Base-by-base conservation (phyloP, 2,329 filamentous ascomycete genomes). In the Hysterium pulicare region DNA sequence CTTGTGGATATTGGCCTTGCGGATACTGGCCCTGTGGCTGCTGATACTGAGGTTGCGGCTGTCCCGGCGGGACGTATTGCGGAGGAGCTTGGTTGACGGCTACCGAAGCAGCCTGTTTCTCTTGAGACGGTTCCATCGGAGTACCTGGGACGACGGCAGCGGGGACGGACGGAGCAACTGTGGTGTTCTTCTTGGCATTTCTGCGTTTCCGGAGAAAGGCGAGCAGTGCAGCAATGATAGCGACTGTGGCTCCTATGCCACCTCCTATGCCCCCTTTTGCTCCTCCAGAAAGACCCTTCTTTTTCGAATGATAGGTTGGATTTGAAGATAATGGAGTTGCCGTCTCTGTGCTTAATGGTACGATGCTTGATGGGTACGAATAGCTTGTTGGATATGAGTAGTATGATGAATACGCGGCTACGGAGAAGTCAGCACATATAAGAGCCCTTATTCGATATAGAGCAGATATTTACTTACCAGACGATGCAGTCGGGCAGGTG, bases 181-280 rank as follows among this genome's bases (percentile, higher is more conserved):
- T 23, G 10, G 35, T 23, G 5, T 38, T 38, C 35, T 38, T 38
- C 11, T 34, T 34, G 35, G 19, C 20, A 8, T 38, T 38, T 22
- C 21, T 8, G 15, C 35, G 35, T n/a, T 38, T 38, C 11, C 24
- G 4, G n/a, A 38, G 35, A 17, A 38, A 26, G 3, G 21, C 19
- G 17, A 23, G 13, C 16, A 38, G 19, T 11, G 35, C 35, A 21
- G 15, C 22, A 15, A 38, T 5, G 2, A 21, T 15, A 15, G 28
- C 10, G 16, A 38, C 33, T 19, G 22, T 13, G 17, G 22, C 7
- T n/a, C 15, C 21, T n/a, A 38, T 21, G 4, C 35, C 35, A 9
- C 20, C 19, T 10, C 19, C 35, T 24, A 38, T 38, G 20, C 35
- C 35, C n/a, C 35, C 35, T 8, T 24, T 38, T 20, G 35, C 35